These are phyloP conservation scores for Alliaria petiolata DNA, from an alignment of 345 rosid species.

Conservation along the genomic window DNA sequence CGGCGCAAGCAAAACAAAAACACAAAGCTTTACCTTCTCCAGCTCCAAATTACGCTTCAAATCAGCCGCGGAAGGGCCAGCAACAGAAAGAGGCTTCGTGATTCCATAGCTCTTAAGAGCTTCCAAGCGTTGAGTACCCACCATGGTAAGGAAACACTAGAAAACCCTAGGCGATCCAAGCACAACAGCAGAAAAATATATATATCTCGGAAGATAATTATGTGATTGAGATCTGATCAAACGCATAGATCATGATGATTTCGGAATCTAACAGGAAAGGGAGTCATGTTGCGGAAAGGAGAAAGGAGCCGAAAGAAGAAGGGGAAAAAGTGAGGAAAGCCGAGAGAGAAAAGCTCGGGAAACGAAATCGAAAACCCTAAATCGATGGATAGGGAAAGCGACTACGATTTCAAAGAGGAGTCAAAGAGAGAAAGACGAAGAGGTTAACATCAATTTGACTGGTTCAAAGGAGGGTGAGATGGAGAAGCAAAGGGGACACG, in stretches of 20 bases:
- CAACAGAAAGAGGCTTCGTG: conserved; percentile 70
- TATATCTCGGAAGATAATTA: background rate
- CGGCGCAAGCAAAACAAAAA: no score
- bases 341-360: background rate
- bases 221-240: background rate
- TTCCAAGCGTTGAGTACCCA: conserved; percentile 37
- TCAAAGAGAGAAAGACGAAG: background rate
- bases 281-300: background rate
- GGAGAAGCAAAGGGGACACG: background rate
- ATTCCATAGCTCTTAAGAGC: conserved; percentile 43
- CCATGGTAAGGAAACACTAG: conserved; percentile 36
- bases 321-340: background rate
- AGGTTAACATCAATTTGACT: conserved; percentile 7
- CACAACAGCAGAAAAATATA: background rate
- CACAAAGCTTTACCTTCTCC: conserved; percentile 47
- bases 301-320: no score
- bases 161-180: background rate
- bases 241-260: background rate
- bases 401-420: background rate
- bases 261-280: background rate
- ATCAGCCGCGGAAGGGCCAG: conserved; percentile 70
- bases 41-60: conserved; percentile 52
- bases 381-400: conserved; percentile 13
- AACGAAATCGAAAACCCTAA: conserved; percentile 22
- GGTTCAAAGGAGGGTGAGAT: conserved; percentile 2